A percentile compares a stretch with the other conserved stretches of the same genome.
phyloP scores from a whole-genome alignment of 140 eudicot species.

The Ambrosia hybrid region DNA sequence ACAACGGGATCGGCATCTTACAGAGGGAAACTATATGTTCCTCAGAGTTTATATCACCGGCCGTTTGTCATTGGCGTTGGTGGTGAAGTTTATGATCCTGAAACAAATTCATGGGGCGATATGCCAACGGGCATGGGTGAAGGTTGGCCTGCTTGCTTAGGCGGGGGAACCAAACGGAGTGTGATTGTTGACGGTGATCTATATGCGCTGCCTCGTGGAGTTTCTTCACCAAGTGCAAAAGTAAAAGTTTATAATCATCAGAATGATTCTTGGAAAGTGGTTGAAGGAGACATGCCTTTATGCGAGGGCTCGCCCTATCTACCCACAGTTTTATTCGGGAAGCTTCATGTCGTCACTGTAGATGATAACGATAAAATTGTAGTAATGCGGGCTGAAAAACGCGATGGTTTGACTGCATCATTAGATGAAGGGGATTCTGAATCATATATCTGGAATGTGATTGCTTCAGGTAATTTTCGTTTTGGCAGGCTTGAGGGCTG shows the following conservation, averaged over 20 bases:
- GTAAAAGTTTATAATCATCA: slow-evolving; percentile 69
- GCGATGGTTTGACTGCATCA: neutral
- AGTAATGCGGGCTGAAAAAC: slow-evolving; percentile 66
- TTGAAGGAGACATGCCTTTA: slow-evolving; percentile 75
- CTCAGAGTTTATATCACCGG: slow-evolving; percentile 90
- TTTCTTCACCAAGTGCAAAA: slow-evolving; percentile 69
- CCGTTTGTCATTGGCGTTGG: slow-evolving; percentile 94
- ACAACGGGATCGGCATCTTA: slow-evolving; percentile 91
- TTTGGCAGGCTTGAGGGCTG: slow-evolving; percentile 80
- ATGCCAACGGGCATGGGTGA: slow-evolving; percentile 99
- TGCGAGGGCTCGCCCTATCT: slow-evolving; percentile 83
- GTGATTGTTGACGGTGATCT: slow-evolving; percentile 81
- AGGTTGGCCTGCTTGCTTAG: slow-evolving; percentile 87
- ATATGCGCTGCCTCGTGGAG: slow-evolving; percentile 55
- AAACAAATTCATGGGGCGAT: slow-evolving; percentile 72
- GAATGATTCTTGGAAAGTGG: slow-evolving; percentile 83
- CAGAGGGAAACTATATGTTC: slow-evolving; percentile 80
- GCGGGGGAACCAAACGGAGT: slow-evolving; percentile 95
- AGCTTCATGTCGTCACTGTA: slow-evolving; percentile 82
- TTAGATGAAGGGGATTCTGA: slow-evolving; percentile 26
- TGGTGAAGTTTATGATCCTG: slow-evolving; percentile 95
- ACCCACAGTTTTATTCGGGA: slow-evolving; percentile 75
- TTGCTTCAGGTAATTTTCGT: slow-evolving; percentile 58
- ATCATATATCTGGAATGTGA: slow-evolving; percentile 58
- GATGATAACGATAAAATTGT: slow-evolving; percentile 64